Conservation (phyloP, 2,329 filamentous ascomycete species). For the Pyrenophora tritici-repentis region DNA sequence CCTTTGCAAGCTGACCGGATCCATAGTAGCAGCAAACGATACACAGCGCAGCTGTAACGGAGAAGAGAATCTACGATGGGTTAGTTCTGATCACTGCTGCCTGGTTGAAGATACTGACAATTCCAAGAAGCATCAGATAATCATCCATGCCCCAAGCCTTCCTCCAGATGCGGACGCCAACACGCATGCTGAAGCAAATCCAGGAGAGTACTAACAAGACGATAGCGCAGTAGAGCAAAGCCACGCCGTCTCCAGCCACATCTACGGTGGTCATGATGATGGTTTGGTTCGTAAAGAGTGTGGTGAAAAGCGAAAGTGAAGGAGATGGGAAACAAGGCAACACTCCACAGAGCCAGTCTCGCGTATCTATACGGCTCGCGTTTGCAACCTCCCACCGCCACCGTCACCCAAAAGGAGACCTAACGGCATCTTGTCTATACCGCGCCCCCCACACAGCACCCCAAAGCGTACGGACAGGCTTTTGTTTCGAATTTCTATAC, state of each 20-base stretch:
- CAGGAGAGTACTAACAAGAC: conserved; percentile 24
- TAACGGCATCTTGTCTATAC: neutral
- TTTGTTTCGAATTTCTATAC: neutral
- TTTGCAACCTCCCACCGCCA: too few species aligned
- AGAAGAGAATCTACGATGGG: conserved; percentile 18
- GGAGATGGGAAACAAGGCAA: neutral
- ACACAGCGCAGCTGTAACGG: conserved; percentile 25
- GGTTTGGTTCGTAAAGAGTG: neutral
- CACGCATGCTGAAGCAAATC: conserved; percentile 24
- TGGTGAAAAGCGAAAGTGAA: neutral
- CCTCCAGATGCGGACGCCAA: conserved; percentile 24
- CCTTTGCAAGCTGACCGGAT: conserved; percentile 19
- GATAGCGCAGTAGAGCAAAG: conserved; percentile 22
- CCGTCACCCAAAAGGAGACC: neutral
- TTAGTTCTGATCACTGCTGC: neutral
- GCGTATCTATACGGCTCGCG: too few species aligned
- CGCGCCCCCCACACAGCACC: neutral
- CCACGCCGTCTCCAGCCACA: conserved; percentile 24
- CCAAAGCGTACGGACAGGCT: neutral
- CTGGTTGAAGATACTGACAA: conserved; percentile 14
- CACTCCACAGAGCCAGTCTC: too few species aligned
- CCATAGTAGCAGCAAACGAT: conserved; percentile 27
- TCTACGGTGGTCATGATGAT: conserved; percentile 20
- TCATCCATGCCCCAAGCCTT: conserved; percentile 22
- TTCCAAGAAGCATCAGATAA: conserved; percentile 23